Percentiles rank a stretch among this genome's conserved stretches.
phyloP scores from a whole-genome alignment of 768 basidiomycete genomes.

The Phanerodontia chrysosporium region DNA sequence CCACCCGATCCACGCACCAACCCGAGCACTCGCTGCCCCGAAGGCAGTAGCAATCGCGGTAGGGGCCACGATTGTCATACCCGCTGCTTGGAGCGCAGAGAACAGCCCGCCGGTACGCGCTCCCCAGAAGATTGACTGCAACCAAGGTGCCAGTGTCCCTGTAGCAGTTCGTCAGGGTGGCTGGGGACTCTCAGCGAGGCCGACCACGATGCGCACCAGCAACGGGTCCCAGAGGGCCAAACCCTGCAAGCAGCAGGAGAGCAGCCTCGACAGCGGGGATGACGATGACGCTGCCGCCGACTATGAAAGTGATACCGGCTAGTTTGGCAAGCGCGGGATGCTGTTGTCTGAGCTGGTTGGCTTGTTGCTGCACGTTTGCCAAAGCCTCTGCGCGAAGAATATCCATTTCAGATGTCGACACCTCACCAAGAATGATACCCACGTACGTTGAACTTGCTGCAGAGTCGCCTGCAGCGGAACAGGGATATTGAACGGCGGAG shows the following conservation, averaged over 20 bases:
- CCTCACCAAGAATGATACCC: too few relatives aligned
- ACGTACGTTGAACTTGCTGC: too few relatives aligned
- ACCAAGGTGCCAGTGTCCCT: conserved; percentile 4
- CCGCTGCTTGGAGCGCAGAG: neutral
- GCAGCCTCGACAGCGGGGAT: conserved; percentile 1
- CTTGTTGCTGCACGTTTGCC: neutral
- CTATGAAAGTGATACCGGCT: neutral
- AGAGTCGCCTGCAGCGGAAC: too few relatives aligned
- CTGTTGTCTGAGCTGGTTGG: neutral
- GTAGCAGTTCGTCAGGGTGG: too few relatives aligned
- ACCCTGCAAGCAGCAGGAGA: conserved; percentile 1
- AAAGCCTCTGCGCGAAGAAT: neutral
- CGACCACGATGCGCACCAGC: too few relatives aligned
- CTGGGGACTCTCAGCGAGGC: too few relatives aligned
- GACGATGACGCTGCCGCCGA: neutral
- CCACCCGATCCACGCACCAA: too few relatives aligned
- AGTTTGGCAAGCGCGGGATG: neutral
- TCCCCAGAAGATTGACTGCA: conserved; percentile 5
- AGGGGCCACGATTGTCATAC: conserved; percentile 4
- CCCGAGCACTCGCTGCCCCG: too few relatives aligned
- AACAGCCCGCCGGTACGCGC: conserved; percentile 3
- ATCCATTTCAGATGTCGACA: neutral
- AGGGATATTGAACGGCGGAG: too few relatives aligned
- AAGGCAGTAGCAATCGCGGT: neutral
- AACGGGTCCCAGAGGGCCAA: conserved; percentile 4